phyloP scores from a whole-genome alignment of 768 basidiomycete genomes.

The Termitomyces sp. region DNA sequence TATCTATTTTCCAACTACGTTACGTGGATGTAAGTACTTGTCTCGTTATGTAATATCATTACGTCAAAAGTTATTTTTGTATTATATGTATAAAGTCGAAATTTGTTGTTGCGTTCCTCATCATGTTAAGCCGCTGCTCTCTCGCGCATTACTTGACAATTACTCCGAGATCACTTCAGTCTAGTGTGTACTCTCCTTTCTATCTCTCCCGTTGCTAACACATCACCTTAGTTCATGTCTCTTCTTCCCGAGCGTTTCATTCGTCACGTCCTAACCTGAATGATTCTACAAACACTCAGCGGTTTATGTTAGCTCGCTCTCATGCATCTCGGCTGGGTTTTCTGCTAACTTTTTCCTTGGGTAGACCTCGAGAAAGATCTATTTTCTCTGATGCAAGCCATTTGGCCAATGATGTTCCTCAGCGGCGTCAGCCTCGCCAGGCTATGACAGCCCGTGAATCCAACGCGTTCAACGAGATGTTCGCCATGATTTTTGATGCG shows the following conservation, averaged over 20 bases:
- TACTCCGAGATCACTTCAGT: neutral
- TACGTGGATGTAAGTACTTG: too few species aligned
- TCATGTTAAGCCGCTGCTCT: conserved; percentile 15
- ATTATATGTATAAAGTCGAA: too few species aligned
- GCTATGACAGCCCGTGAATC: conserved; percentile 69
- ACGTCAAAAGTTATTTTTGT: neutral
- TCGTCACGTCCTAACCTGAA: neutral
- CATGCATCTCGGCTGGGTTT: neutral
- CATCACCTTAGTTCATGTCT: neutral
- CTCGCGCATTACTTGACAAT: conserved; percentile 6
- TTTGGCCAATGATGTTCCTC: conserved; percentile 40
- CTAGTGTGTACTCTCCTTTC: conserved; percentile 1
- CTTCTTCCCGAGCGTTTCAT: neutral
- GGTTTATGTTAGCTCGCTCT: neutral
- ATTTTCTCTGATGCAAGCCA: conserved; percentile 32
- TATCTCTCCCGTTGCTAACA: neutral
- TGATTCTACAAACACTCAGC: neutral
- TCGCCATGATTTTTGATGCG: conserved; percentile 65
- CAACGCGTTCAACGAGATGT: conserved; percentile 68
- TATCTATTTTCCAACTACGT: too few species aligned
- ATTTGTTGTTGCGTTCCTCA: neutral
- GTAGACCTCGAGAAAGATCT: conserved; percentile 15
- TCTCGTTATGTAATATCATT: conserved; percentile 3
- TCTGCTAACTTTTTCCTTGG: neutral
- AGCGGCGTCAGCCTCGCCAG: conserved; percentile 36